Conservation (phyloP, 805 yeast genomes). For the Wickerhamiella kurtzmanii region DNA sequence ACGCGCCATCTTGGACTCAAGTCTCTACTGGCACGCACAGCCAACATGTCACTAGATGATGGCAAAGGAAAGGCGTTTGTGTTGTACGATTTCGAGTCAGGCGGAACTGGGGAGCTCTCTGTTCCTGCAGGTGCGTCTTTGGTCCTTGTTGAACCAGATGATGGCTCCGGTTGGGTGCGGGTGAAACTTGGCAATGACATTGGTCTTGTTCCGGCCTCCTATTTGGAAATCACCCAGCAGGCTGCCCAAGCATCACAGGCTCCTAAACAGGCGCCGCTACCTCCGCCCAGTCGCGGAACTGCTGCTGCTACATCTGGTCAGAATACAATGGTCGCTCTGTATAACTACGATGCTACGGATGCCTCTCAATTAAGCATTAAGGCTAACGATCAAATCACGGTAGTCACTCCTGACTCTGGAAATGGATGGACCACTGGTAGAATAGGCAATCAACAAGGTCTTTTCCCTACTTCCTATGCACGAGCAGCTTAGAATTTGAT, state of each 20-base stretch:
- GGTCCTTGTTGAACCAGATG: constrained; percentile 50
- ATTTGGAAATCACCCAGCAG: constrained; percentile 37
- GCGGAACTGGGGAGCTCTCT: constrained; percentile 63
- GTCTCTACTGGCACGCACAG: constrained; percentile 19
- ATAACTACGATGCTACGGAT: constrained; percentile 64
- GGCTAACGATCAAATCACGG: constrained; percentile 60
- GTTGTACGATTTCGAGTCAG: constrained; percentile 48
- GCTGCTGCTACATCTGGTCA: constrained; percentile 41
- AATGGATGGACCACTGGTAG: constrained; percentile 95
- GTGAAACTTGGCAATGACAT: constrained; percentile 35
- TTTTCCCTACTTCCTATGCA: constrained; percentile 71
- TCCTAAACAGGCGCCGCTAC: constrained; percentile 25
- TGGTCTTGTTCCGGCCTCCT: constrained; percentile 81
- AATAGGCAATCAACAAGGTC: constrained; percentile 46
- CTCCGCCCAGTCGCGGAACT: constrained; percentile 54
- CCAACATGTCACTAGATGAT: constrained; percentile 7
- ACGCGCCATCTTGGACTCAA: constrained; percentile 15
- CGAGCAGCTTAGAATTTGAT: constrained; percentile 4
- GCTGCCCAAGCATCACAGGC: constrained; percentile 8
- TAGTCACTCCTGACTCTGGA: constrained; percentile 55
- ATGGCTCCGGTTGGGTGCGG: constrained; percentile 88
- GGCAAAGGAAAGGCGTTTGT: constrained; percentile 6
- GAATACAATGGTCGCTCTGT: constrained; percentile 39
- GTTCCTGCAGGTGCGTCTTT: constrained; percentile 49
- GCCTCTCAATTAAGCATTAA: constrained; percentile 61